phyloP scores from a whole-genome alignment of 2,329 filamentous ascomycete species.

The Drechslera avenae region DNA sequence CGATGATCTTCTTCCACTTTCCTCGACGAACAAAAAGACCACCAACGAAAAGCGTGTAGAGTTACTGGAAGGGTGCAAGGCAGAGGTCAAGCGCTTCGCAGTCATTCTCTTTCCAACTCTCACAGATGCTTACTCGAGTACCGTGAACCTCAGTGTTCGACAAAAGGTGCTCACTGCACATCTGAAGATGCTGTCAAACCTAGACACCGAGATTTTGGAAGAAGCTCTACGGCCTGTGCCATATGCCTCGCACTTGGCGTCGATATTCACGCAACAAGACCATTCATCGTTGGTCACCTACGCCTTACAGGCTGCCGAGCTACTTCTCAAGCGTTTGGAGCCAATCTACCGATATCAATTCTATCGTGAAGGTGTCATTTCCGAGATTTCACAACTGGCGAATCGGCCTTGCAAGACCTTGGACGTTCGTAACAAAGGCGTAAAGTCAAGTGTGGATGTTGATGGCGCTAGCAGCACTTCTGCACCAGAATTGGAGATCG shows the following conservation, averaged over 20 bases:
- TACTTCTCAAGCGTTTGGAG: constrained; percentile 82
- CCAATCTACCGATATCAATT: constrained; percentile 94
- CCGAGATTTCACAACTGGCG: constrained; percentile 84
- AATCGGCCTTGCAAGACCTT: constrained; percentile 50
- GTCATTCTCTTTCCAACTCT: constrained; percentile 92
- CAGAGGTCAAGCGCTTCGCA: constrained; percentile 87
- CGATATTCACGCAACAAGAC: constrained; percentile 94
- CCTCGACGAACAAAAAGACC: constrained; percentile 57
- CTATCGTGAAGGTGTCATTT: constrained; percentile 93
- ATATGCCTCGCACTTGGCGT: constrained; percentile 93
- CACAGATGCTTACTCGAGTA: constrained; percentile 96
- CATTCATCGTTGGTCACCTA: constrained; percentile 85
- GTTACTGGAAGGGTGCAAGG: constrained; percentile 79
- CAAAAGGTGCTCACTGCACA: constrained; percentile 97
- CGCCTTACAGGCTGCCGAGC: constrained; percentile 85
- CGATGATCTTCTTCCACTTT: constrained; percentile 52
- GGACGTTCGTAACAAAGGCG: constrained; percentile 36
- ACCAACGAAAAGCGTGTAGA: constrained; percentile 82
- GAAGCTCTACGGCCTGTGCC: constrained; percentile 87
- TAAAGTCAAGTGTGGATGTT: constrained; percentile 31
- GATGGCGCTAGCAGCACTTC: constrained; percentile 33
- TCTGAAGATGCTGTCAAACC: constrained; percentile 94
- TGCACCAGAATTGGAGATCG: constrained; percentile 41
- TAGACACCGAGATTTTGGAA: constrained; percentile 82
- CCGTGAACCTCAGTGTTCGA: constrained; percentile 90